Evolutionary conservation across 83 land plant genomes (phyloP), one percentile per base, ranked within the genome.

Genomic region (Picea mariana): DNA sequence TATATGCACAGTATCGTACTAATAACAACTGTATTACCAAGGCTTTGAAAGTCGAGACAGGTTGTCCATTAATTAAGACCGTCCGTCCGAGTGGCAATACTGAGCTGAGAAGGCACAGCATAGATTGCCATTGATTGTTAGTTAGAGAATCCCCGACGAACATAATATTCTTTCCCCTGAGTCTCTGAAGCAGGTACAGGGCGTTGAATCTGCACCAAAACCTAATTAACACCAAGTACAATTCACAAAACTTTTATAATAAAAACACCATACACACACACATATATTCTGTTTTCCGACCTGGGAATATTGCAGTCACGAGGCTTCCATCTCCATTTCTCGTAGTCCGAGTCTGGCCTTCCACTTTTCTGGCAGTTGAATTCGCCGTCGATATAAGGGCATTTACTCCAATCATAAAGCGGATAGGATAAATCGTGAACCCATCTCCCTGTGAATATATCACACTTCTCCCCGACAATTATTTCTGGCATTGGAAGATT

Each of bases 271-370:
- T 9, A n/a, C n/a, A 17, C 12, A 63, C 12, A 63, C 12, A 63
- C 13, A 63, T 18, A 66, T 21, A 66, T 66, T 24, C 2, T 4
- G 24, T 21, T 21, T 55, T 78, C 4, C 1, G 65, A 89, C 91
- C 89, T 89, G 17, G 85, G 81, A 42, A 87, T 49, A 34, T 84
- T 61, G 82, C 89, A 87, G 34, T 60, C 68, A 55, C 13, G 42
- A n/a, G 90, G 90, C 49, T 84, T 75, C 91, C 89, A 88, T 77
- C 86, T 86, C 81, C 87, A 82, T 72, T 82, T 88, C 16, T 77
- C 83, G 38, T 90, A 90, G 44, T 61, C 61, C 1, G 60, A 49
- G 75, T 90, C 91, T 9, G 91, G 91, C 49, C 91, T 60, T 0
- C 89, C 87, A 84, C 86, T 86, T 52, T 78, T 69, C 15, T 79